Percentiles rank a stretch among this genome's conserved stretches.
phyloP scores from a whole-genome alignment of 257 asterid genomes.

The Craterostigma plantagineum region DNA sequence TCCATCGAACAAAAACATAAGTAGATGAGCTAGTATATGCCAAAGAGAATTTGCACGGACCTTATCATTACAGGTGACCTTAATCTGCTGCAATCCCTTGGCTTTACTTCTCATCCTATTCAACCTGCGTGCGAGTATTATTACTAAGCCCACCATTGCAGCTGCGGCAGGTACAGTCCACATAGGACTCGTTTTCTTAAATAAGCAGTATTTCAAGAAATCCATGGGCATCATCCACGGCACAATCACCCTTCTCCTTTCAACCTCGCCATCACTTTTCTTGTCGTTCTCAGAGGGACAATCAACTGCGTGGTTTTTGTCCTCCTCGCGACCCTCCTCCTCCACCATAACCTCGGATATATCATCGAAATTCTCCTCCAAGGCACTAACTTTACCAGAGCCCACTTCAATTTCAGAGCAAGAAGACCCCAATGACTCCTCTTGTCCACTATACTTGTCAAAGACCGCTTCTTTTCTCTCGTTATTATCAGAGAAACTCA shows the following conservation, averaged over 20 bases:
- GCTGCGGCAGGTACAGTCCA: constrained; percentile 79
- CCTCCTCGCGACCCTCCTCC: constrained; percentile 14
- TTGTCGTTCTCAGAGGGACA: constrained; percentile 10
- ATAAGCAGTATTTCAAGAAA: constrained; percentile 41
- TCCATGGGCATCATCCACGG: constrained; percentile 97
- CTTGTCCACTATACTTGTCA: constrained; percentile 13
- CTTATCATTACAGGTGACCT: constrained; percentile 77
- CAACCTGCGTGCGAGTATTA: constrained; percentile 67
- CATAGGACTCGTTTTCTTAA: constrained; percentile 50
- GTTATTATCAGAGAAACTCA: no score
- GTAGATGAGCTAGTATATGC: constrained; percentile 8
- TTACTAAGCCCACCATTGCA: constrained; percentile 70
- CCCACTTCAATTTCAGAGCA: constrained; percentile 12
- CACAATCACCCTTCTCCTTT: constrained; percentile 29
- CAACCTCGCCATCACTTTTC: constrained; percentile 19
- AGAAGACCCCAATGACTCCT: constrained; percentile 13
- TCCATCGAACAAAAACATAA: not conserved
- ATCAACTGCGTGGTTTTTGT: constrained; percentile 12
- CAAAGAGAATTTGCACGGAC: constrained; percentile 25
- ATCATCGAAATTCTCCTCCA: constrained; percentile 9
- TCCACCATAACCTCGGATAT: constrained; percentile 14
- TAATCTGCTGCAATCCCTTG: constrained; percentile 47
- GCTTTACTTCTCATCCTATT: constrained; percentile 62
- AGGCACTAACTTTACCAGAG: constrained; percentile 13
- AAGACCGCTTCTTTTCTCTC: no score